Evolutionary conservation across 129 eudicot species (phyloP).

Genomic region (Lactuca sativa): DNA sequence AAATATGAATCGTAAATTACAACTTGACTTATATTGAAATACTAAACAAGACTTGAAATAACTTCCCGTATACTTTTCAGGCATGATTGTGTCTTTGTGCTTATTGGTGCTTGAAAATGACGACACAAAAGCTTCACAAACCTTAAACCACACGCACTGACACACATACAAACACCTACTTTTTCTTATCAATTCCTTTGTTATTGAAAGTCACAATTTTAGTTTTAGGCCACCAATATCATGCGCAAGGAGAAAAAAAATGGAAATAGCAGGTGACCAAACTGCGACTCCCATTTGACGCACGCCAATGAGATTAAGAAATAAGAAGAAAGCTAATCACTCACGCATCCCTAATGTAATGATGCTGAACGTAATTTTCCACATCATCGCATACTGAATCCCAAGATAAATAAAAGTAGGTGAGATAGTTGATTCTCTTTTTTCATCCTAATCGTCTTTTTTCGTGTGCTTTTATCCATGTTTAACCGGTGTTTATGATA

Average conservation of each 20-base stretch:
- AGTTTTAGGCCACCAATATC: not conserved
- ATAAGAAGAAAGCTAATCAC: not conserved
- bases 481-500: not conserved
- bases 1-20: too few relatives aligned
- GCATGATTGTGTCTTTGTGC: not conserved
- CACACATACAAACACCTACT: not conserved
- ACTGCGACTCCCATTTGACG: not conserved
- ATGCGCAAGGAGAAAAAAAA: not conserved
- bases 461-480: too few relatives aligned
- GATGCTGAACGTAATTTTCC: not conserved
- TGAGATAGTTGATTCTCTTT: not conserved
- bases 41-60: too few relatives aligned
- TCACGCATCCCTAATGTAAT: not conserved
- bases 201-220: not conserved
- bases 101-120: not conserved
- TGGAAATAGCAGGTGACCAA: not conserved
- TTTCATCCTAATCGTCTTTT: not conserved
- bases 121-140: not conserved
- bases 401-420: not conserved
- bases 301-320: not conserved
- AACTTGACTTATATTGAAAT: too few relatives aligned
- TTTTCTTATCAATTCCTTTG: not conserved
- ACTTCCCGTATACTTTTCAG: not conserved
- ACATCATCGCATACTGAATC: not conserved
- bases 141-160: slow-evolving; percentile 1